Evolutionary conservation across 75 land plant species (phyloP).

Genomic region (Sequoiadendron giganteum): DNA sequence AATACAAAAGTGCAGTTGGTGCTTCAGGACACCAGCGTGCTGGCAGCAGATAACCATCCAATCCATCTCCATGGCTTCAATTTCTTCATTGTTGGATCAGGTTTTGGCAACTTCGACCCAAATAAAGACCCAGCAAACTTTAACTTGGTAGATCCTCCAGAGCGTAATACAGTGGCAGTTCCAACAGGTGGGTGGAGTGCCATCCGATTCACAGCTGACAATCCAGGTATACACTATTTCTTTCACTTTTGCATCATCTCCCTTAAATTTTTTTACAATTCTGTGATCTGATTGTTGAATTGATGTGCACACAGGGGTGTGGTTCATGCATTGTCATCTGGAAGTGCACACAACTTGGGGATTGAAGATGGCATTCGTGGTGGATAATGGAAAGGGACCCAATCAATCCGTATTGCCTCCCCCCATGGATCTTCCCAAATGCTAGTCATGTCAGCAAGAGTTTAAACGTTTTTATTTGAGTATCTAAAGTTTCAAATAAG

Average conservation of each 20-base stretch:
- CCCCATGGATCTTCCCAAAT: slow-evolving; percentile 20
- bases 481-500: too few relatives aligned
- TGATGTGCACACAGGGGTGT: slow-evolving; percentile 23
- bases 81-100: slow-evolving; percentile 49
- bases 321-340: slow-evolving; percentile 44
- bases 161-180: slow-evolving; percentile 54
- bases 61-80: slow-evolving; percentile 61
- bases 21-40: slow-evolving; percentile 46
- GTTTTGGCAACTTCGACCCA: slow-evolving; percentile 40
- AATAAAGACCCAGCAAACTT: slow-evolving; percentile 31
- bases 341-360: slow-evolving; percentile 40
- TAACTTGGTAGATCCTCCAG: slow-evolving; percentile 63
- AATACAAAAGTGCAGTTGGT: slow-evolving; percentile 52
- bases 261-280: neutral
- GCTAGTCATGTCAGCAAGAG: neutral
- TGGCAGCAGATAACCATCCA: slow-evolving; percentile 48
- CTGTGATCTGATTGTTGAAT: neutral
- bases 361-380: slow-evolving; percentile 39
- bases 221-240: slow-evolving; percentile 46
- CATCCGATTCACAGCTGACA: slow-evolving; percentile 58
- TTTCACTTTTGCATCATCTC: neutral
- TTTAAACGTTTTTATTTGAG: too few relatives aligned
- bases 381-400: slow-evolving; percentile 22
- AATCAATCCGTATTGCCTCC: slow-evolving; percentile 22
- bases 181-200: slow-evolving; percentile 69